phyloP scores from a whole-genome alignment of 495 filamentous ascomycete species.

The Penicillium maclennaniae region DNA sequence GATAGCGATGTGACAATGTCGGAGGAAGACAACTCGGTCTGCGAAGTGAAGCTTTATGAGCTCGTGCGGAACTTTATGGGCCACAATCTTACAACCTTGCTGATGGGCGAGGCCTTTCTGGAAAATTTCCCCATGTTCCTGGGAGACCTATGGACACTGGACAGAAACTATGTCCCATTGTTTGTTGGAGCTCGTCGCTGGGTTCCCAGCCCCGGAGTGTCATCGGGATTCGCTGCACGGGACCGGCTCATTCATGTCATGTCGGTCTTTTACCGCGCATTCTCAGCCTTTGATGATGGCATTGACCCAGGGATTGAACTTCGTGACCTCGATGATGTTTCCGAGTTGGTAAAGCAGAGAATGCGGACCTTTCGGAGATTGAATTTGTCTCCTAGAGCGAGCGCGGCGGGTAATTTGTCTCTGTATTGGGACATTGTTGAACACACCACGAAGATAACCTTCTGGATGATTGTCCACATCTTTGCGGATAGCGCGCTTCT shows the following conservation, averaged over 20 bases:
- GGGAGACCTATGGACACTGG: conserved; percentile 52
- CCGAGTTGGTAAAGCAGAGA: conserved; percentile 43
- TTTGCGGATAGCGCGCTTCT: conserved; percentile 43
- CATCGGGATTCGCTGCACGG: conserved; percentile 50
- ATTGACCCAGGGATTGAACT: conserved; percentile 44
- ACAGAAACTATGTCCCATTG: conserved; percentile 50
- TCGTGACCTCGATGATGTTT: conserved; percentile 52
- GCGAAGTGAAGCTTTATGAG: conserved; percentile 49
- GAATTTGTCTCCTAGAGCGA: conserved; percentile 28
- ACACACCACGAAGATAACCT: conserved; percentile 49
- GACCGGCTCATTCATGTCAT: conserved; percentile 46
- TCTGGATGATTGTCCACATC: conserved; percentile 56
- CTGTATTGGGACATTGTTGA: conserved; percentile 53
- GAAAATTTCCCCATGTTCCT: conserved; percentile 52
- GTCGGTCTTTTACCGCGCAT: conserved; percentile 46
- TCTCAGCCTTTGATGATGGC: conserved; percentile 44
- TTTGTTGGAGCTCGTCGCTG: conserved; percentile 50
- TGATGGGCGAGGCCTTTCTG: conserved; percentile 54
- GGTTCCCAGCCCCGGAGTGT: conserved; percentile 47
- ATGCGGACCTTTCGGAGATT: conserved; percentile 35
- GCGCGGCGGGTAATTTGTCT: conserved; percentile 35
- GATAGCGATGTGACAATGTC: conserved; percentile 34
- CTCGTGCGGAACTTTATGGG: conserved; percentile 55
- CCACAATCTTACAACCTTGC: conserved; percentile 42
- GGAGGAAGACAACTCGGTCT: conserved; percentile 30